Evolutionary conservation across 345 rosid species (phyloP), one percentile per base, ranked within the genome.

Genomic region (Eucalyptus caleyi): DNA sequence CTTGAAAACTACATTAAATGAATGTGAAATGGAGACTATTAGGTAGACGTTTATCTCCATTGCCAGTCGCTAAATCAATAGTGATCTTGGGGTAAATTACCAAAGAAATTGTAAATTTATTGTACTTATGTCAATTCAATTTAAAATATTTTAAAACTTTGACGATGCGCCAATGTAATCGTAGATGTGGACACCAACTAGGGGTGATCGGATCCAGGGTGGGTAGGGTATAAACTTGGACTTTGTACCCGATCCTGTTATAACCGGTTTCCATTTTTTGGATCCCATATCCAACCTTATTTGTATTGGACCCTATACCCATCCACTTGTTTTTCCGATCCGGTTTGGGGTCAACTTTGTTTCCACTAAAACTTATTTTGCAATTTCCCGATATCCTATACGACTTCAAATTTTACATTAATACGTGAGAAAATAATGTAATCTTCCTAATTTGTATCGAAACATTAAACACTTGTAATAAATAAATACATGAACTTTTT

Each of bases 321-420:
- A 50, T 1, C 6, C 16, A 50, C 51, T 50, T 14, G 3, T 50
- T 50, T 50, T 50, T 50, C 3, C 3, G 6, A 50, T 50, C 1
- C 0, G 0, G 3, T 50, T 50, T 0, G 1, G 51, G 1, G 51
- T 50, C 51, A 50, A 14, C 51, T 2, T 1, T 50, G 51, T 50
- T 50, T 50, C 6, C 0, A 50, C 3, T 14, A 0, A 50, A 50
- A 50, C 6, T 3, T 50, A 50, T 50, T 50, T 50, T 50, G 3
- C 51, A 50, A 50, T 50, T 0, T 50, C 16, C 0, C 1, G 3
- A 50, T 50, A 50, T 50, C 3, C 1, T 50, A 50, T 50, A 50
- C 0, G 51, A 14, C 16, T 50, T 50, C 51, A 50, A 50, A 50
- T 50, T 50, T 50, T 50, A 50, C 3, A 50, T 50, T 50, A 50